Conservation (phyloP, 306 rosid species). For the Cercis canadensis region DNA sequence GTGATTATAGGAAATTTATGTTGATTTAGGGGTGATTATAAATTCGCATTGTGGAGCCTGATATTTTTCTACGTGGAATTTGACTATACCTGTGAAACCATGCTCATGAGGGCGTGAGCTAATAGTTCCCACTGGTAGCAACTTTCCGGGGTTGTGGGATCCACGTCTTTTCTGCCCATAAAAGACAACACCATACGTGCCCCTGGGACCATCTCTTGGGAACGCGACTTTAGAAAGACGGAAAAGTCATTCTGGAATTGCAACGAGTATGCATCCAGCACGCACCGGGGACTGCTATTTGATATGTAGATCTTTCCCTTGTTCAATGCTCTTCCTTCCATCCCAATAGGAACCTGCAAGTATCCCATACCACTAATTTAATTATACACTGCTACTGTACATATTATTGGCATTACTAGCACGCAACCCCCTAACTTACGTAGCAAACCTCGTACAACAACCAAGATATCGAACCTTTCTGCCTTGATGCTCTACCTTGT, state of each 20-base stretch:
- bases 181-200: conserved; percentile 77
- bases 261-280: conserved; percentile 57
- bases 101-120: conserved; percentile 56
- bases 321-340: conserved; percentile 41
- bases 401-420: too few relatives aligned
- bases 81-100: conserved; percentile 64
- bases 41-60: too few relatives aligned
- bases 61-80: too few relatives aligned
- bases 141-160: conserved; percentile 53
- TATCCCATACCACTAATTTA: too few relatives aligned
- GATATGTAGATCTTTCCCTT: conserved; percentile 76
- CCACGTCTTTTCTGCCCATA: conserved; percentile 58
- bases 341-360: conserved; percentile 50
- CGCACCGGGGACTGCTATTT: conserved; percentile 61
- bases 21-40: too few relatives aligned
- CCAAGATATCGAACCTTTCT: too few relatives aligned
- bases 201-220: conserved; percentile 51
- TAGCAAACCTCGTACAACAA: too few relatives aligned
- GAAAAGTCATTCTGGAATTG: conserved; percentile 67
- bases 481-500: too few relatives aligned
- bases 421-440: too few relatives aligned
- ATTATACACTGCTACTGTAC: too few relatives aligned
- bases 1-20: too few relatives aligned
- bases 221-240: conserved; percentile 54
- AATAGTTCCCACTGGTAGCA: conserved; percentile 77